phyloP scores from a whole-genome alignment of 345 rosid genomes.

The Linum usitatissimum region DNA sequence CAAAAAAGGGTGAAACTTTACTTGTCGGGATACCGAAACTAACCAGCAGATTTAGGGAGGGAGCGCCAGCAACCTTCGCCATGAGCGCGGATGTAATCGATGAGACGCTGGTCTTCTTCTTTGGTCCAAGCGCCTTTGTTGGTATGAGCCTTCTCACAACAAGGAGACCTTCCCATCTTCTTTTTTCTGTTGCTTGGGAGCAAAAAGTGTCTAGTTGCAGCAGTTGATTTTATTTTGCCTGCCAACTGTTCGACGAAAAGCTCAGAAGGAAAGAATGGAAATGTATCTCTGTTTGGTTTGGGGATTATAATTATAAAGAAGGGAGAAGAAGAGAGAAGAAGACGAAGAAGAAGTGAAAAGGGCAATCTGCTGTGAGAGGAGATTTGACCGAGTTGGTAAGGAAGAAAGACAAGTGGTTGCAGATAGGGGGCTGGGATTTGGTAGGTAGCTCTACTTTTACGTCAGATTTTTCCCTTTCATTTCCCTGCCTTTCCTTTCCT shows the following conservation, averaged over 20 bases:
- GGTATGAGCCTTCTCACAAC: constrained; percentile 80
- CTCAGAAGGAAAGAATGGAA: neutral
- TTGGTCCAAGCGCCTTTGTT: constrained; percentile 93
- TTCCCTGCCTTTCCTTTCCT: no score
- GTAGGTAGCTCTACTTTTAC: constrained; percentile 47
- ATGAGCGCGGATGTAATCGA: constrained; percentile 54
- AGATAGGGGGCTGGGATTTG: constrained; percentile 29
- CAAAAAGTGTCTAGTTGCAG: no score
- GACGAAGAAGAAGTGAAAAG: neutral
- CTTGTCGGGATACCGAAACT: neutral
- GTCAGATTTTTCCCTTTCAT: constrained; percentile 14
- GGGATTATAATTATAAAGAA: neutral
- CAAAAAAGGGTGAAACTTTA: no score
- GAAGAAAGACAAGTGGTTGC: constrained; percentile 39
- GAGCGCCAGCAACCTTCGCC: constrained; percentile 98
- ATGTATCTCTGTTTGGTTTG: neutral
- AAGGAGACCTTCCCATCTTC: constrained; percentile 76
- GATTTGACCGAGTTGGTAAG: constrained; percentile 45
- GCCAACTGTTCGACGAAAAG: neutral
- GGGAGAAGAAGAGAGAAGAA: neutral
- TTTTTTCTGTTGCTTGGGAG: no score
- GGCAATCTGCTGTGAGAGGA: neutral
- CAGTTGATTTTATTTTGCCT: neutral
- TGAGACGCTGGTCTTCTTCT: constrained; percentile 76
- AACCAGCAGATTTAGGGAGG: constrained; percentile 78